Evolutionary conservation across 805 yeast genomes (phyloP), one percentile per base, ranked within the genome.

Genomic region (Kuraishia capsulata): DNA sequence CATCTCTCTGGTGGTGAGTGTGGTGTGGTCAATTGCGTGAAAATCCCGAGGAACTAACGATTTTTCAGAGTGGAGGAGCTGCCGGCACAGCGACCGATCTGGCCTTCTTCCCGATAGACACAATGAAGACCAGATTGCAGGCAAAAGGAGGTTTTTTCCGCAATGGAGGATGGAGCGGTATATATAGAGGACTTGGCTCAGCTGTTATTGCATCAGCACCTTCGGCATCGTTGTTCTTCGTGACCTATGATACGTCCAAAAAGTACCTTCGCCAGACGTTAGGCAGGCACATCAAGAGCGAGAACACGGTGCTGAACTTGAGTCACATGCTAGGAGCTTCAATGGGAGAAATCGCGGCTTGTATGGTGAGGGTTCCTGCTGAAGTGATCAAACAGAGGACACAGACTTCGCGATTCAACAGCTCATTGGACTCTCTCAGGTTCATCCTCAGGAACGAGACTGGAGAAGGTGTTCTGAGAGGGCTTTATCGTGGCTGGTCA

Each of bases 81-180:
- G 96, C 98, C 4, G 99, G 99, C 13, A 92, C 96, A 2, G 80
- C 94, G 4, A 89, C 97, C 1, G 99, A 92, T 61, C 66, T 92
- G 29, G 87, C 82, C 3, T 92, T 92, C 60, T 92, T 90, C 65
- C 98, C 99, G 11, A 86, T 92, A 30, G 99, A 92, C 51, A 92
- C 99, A 1, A 50, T 92, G 40, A 92, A 92, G 61, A 92, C 99
- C 0, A 68, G 99, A 41, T 65, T 92, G 13, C 99, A 92, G 57
- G 97, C 98, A 17, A 78, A 78, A 53, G 96, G 96, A 26, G 98
- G 98, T 1, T 90, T 92, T 52, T 85, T 87, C 57, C 64, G 60
- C 14, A 90, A 89, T 60, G 99, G 99, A 21, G 98, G 96, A 1
- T 90, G 90, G 74, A 65, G 60, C 37, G 97, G 97, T 1, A 78